Evolutionary conservation across 78 protist genomes (phyloP).

Genomic region (Dictyostelium capitatum): DNA sequence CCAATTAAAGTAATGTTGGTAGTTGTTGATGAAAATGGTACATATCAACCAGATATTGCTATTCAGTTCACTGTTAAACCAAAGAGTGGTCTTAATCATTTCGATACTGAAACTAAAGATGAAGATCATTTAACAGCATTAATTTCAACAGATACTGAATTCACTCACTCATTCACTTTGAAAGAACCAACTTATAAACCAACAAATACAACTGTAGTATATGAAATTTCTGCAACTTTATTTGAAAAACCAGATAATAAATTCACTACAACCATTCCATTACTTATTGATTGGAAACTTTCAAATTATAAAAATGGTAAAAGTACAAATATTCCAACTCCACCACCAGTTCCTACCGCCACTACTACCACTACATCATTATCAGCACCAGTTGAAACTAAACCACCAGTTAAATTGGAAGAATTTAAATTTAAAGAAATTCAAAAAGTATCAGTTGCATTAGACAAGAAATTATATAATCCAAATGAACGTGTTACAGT

Average conservation of each 20-base stretch:
- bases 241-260: slow-evolving; percentile 31
- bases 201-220: neutral
- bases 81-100: neutral
- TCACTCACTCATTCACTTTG: neutral
- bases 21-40: slow-evolving; percentile 57
- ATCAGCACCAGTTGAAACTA: neutral
- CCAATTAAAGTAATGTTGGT: slow-evolving; percentile 39
- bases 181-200: slow-evolving; percentile 38
- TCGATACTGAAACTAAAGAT: neutral
- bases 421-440: slow-evolving; percentile 11
- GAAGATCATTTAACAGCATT: neutral
- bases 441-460: neutral
- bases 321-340: neutral
- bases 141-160: neutral
- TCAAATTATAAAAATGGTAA: neutral
- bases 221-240: slow-evolving; percentile 10
- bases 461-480: slow-evolving; percentile 38
- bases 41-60: neutral
- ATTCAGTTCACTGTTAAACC: neutral
- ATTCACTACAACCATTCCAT: slow-evolving; percentile 6
- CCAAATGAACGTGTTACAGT: slow-evolving; percentile 21
- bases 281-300: slow-evolving; percentile 36
- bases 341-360: neutral
- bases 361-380: neutral
- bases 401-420: slow-evolving; percentile 8